Percentiles rank a stretch among this genome's conserved stretches.
Evolutionary conservation across 2,329 filamentous ascomycete species (phyloP).

Genomic region (Botryosphaeria dothidea): DNA sequence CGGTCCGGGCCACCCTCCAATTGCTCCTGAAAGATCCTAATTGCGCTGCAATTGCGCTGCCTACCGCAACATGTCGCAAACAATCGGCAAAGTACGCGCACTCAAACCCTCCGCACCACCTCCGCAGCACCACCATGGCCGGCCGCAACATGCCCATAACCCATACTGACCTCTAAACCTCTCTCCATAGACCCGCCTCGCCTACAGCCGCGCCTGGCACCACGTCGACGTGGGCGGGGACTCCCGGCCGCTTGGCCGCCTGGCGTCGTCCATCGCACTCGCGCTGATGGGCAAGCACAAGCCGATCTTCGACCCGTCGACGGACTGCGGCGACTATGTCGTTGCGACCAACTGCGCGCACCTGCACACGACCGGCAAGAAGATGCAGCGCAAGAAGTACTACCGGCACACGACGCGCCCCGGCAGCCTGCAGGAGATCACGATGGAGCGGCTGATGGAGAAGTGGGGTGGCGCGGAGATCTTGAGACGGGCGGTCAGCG

Average conservation of each 20-base stretch:
- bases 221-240: conserved; percentile 72
- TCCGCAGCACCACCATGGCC: not conserved
- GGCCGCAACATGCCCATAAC: not conserved
- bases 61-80: conserved; percentile 68
- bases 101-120: not conserved
- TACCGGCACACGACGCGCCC: conserved; percentile 92
- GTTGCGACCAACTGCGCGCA: conserved; percentile 88
- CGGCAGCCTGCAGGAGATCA: conserved; percentile 82
- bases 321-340: conserved; percentile 98
- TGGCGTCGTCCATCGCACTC: conserved; percentile 83
- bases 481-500: conserved; percentile 84
- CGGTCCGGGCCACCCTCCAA: not conserved
- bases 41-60: conserved; percentile 26
- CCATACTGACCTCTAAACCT: conserved; percentile 1
- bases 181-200: conserved; percentile 75
- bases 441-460: conserved; percentile 91
- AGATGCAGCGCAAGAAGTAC: conserved; percentile 92
- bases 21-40: not conserved
- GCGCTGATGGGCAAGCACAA: conserved; percentile 99
- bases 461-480: conserved; percentile 95
- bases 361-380: conserved; percentile 85
- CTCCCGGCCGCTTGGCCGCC: conserved; percentile 78
- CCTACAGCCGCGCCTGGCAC: conserved; percentile 97
- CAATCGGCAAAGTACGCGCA: conserved; percentile 67
- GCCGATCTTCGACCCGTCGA: conserved; percentile 94